phyloP scores from a whole-genome alignment of 225 moss, liverwort and hornwort genomes.

The Physcomitrium patens region DNA sequence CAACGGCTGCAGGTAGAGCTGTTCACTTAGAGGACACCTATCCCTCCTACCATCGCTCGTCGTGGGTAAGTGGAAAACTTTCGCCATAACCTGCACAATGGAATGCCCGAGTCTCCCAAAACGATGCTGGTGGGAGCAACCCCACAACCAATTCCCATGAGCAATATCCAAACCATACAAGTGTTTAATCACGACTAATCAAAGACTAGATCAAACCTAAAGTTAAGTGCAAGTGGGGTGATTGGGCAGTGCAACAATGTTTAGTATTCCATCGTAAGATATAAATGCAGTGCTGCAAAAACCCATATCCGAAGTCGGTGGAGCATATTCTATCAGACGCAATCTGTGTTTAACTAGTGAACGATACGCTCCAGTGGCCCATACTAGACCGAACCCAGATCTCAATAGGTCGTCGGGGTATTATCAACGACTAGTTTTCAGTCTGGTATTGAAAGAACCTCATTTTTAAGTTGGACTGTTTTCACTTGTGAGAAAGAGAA shows the following conservation, averaged over 20 bases:
- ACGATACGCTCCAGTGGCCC: too few species aligned
- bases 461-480: too few species aligned
- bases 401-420: too few species aligned
- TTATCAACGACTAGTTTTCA: too few species aligned
- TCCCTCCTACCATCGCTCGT: constrained; percentile 46
- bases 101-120: constrained; percentile 25
- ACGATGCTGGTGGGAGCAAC: neutral
- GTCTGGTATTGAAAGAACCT: too few species aligned
- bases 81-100: constrained; percentile 51
- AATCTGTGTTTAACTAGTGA: too few species aligned
- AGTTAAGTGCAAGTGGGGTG: neutral
- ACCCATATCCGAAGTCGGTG: too few species aligned
- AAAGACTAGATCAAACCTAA: neutral
- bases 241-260: neutral
- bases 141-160: neutral
- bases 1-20: constrained; percentile 38
- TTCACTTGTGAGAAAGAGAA: too few species aligned
- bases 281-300: too few species aligned
- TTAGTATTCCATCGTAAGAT: too few species aligned
- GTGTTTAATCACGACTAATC: neutral
- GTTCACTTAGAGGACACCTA: constrained; percentile 50
- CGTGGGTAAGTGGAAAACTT: constrained; percentile 41
- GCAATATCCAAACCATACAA: constrained; percentile 29
- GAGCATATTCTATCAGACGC: too few species aligned
- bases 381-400: too few species aligned